These are phyloP conservation scores for Botryotinia convoluta DNA, from an alignment of 2,329 filamentous ascomycete species.

Conservation along the genomic window DNA sequence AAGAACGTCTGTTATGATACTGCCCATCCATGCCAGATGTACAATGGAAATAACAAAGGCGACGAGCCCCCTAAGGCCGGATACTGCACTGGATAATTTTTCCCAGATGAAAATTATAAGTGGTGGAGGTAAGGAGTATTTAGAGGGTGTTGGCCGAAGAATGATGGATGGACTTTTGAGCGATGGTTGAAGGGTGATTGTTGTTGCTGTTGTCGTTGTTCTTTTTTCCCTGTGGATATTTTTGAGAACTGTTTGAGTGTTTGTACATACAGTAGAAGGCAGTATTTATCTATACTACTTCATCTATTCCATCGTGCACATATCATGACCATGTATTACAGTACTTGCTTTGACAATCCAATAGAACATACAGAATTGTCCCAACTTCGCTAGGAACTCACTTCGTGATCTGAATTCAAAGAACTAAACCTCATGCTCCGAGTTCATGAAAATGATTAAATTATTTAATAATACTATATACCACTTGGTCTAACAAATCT, in stretches of 20 bases:
- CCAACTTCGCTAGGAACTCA: not conserved
- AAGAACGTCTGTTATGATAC: not conserved
- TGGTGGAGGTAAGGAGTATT: not conserved
- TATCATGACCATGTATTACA: not conserved
- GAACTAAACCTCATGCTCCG: too few species aligned
- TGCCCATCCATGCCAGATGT: not conserved
- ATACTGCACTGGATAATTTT: not conserved
- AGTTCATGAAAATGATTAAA: not conserved
- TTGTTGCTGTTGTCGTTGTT: not conserved
- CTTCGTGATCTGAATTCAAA: not conserved
- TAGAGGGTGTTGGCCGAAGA: too few species aligned
- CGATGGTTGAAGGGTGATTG: not conserved
- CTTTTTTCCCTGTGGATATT: not conserved
- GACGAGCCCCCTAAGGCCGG: not conserved
- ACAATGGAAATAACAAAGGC: not conserved
- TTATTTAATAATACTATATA: not conserved
- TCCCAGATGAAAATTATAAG: not conserved
- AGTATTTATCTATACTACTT: not conserved
- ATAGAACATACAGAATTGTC: not conserved
- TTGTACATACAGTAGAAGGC: not conserved
- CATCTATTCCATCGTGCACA: not conserved
- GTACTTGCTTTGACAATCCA: not conserved
- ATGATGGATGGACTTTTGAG: not conserved
- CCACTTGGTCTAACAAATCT: not conserved
- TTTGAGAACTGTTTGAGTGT: not conserved